Conservation (phyloP, 73 alveolate genomes). For the Tetrahymena malaccensis region DNA sequence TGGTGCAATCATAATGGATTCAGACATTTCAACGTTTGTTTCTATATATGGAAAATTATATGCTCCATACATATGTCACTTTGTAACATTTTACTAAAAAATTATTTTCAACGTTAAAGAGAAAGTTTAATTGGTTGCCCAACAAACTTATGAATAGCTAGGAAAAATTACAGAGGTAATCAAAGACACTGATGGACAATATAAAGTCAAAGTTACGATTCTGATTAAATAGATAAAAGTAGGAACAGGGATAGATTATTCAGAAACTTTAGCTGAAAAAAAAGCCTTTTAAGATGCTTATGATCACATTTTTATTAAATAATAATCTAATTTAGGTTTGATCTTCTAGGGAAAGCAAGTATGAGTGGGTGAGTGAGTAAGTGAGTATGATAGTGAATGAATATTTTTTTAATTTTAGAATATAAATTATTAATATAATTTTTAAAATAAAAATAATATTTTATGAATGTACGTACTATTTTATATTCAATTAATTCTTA, state of each 20-base stretch:
- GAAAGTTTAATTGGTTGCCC: neutral
- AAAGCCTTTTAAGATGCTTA: neutral
- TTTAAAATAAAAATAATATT: no score
- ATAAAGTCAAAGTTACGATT: neutral
- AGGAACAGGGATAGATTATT: neutral
- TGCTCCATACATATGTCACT: neutral
- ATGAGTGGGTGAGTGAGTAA: neutral
- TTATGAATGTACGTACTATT: no score
- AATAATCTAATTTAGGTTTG: neutral
- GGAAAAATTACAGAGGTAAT: neutral
- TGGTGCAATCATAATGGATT: neutral
- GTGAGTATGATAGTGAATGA: no score
- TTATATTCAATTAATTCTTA: no score
- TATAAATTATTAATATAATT: no score
- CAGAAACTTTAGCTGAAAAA: neutral
- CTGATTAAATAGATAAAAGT: neutral
- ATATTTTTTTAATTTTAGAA: no score
- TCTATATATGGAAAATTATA: neutral
- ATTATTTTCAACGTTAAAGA: neutral
- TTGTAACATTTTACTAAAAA: neutral
- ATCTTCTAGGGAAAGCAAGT: neutral
- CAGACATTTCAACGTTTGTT: neutral
- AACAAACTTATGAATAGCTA: neutral
- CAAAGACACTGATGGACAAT: neutral
- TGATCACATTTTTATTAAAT: neutral